phyloP scores from a whole-genome alignment of 306 rosid species.

The Glycine soja region DNA sequence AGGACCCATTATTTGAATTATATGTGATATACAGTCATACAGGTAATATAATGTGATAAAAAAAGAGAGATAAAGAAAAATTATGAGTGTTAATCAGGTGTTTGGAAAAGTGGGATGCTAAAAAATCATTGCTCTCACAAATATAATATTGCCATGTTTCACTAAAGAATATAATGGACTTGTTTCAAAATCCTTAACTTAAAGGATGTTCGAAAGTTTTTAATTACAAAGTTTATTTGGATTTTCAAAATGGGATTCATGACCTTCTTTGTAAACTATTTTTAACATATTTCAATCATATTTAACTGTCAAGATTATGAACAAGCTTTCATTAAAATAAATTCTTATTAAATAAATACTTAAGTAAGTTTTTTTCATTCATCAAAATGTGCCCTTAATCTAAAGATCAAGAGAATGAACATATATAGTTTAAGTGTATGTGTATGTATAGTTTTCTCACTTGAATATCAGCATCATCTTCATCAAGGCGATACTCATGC shows the following conservation, averaged over 20 bases:
- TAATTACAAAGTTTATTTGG: not conserved
- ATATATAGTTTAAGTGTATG: not conserved
- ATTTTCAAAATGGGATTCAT: not conserved
- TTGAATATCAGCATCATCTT: constrained; percentile 72
- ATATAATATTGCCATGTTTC: not conserved
- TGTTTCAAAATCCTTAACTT: not conserved
- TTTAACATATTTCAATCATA: too few relatives aligned
- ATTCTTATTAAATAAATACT: too few relatives aligned
- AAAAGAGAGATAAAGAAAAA: too few relatives aligned
- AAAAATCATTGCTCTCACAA: not conserved
- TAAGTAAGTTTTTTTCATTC: too few relatives aligned
- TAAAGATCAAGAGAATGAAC: not conserved
- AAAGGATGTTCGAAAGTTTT: not conserved
- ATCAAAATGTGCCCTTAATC: not conserved
- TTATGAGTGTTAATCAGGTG: too few relatives aligned
- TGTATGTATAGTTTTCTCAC: constrained; percentile 38
- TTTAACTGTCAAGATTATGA: too few relatives aligned
- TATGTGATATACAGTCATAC: too few relatives aligned
- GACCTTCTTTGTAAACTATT: not conserved
- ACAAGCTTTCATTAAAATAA: too few relatives aligned
- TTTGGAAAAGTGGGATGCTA: too few relatives aligned
- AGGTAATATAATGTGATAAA: too few relatives aligned
- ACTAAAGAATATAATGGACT: not conserved
- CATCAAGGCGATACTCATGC: constrained; percentile 97
- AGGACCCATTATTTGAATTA: not conserved